Percentiles rank a stretch among this genome's conserved stretches.
phyloP scores from a whole-genome alignment of 768 basidiomycete genomes.

The Mycena olivaceomarginata region DNA sequence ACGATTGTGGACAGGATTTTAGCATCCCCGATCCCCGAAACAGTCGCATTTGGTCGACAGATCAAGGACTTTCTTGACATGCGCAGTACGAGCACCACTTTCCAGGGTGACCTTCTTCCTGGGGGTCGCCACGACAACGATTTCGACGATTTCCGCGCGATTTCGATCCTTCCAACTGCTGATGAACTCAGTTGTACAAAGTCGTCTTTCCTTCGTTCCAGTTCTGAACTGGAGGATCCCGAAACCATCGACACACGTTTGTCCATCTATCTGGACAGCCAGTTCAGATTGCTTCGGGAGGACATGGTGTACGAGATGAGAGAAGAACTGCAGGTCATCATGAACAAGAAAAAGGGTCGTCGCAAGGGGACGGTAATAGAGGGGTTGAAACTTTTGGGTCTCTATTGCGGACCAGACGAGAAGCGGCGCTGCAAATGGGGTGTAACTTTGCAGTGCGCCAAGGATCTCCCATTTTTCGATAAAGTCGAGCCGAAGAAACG shows the following conservation, averaged over 20 bases:
- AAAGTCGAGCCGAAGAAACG: constrained; percentile 54
- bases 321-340: constrained; percentile 70
- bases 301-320: constrained; percentile 76
- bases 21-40: constrained; percentile 7
- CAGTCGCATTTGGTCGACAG: constrained; percentile 47
- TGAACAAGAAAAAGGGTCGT: constrained; percentile 60
- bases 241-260: constrained; percentile 64
- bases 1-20: constrained; percentile 3
- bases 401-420: constrained; percentile 36
- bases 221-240: constrained; percentile 47
- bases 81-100: constrained; percentile 13
- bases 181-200: constrained; percentile 70
- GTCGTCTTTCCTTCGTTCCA: constrained; percentile 66
- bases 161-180: constrained; percentile 78
- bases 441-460: constrained; percentile 58
- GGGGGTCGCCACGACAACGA: constrained; percentile 87
- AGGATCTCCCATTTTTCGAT: constrained; percentile 61
- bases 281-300: constrained; percentile 79
- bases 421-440: constrained; percentile 58
- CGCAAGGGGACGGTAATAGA: constrained; percentile 60
- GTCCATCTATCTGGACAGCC: constrained; percentile 73
- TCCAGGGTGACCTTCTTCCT: constrained; percentile 57
- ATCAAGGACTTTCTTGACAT: constrained; percentile 52
- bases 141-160: constrained; percentile 73
- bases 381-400: constrained; percentile 56